These are phyloP conservation scores for Geranium brycei DNA, from an alignment of 345 rosid genomes.

Conservation along the genomic window DNA sequence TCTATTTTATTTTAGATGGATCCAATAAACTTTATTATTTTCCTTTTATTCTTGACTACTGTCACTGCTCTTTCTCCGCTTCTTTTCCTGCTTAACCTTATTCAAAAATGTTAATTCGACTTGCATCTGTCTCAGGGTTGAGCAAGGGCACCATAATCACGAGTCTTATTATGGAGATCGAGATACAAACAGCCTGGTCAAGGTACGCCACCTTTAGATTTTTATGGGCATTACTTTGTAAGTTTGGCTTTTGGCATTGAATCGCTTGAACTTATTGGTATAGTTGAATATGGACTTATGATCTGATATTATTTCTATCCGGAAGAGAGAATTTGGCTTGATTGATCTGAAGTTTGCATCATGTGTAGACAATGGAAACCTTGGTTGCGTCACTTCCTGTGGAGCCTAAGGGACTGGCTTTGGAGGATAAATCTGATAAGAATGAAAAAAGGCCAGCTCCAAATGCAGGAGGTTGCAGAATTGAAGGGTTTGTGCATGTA, in stretches of 20 bases:
- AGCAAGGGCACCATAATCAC: constrained; percentile 83
- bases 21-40: too few relatives aligned
- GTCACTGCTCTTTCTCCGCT: not conserved
- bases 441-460: constrained; percentile 70
- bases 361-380: constrained; percentile 54
- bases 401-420: constrained; percentile 43
- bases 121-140: constrained; percentile 41
- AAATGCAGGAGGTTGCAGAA: constrained; percentile 79
- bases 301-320: not conserved
- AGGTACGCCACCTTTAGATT: constrained; percentile 32
- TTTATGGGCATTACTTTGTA: constrained; percentile 5
- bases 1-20: too few relatives aligned
- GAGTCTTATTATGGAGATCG: constrained; percentile 99
- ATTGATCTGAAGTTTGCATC: constrained; percentile 6
- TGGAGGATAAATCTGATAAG: constrained; percentile 37
- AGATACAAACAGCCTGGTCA: constrained; percentile 83
- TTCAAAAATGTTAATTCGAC: not conserved
- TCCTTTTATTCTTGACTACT: too few relatives aligned
- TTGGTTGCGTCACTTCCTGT: constrained; percentile 52
- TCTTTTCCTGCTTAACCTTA: not conserved
- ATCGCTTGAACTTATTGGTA: not conserved
- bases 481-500: constrained; percentile 91
- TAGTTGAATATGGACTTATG: not conserved
- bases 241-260: not conserved
- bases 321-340: not conserved